These are phyloP conservation scores for Alternaria solani DNA, from an alignment of 2,329 filamentous ascomycete genomes.

Conservation along the genomic window DNA sequence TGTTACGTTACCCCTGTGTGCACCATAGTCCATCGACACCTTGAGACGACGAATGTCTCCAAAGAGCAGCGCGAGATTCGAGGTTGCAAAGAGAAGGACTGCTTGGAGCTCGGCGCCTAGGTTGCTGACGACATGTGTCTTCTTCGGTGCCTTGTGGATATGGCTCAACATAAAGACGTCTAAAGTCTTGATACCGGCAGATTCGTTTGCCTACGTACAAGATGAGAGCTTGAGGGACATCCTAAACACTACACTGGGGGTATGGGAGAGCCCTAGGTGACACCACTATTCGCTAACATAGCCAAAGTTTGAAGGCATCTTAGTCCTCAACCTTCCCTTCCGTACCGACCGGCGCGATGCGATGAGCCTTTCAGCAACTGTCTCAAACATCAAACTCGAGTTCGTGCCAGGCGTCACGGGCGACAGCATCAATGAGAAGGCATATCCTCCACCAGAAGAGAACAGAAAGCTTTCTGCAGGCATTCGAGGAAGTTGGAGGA, in stretches of 20 bases:
- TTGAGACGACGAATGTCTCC: slow-evolving; percentile 35
- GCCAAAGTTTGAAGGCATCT: slow-evolving; percentile 61
- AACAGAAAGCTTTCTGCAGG: slow-evolving; percentile 39
- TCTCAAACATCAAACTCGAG: slow-evolving; percentile 58
- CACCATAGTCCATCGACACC: slow-evolving; percentile 42
- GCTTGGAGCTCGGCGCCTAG: slow-evolving; percentile 35
- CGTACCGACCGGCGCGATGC: slow-evolving; percentile 63
- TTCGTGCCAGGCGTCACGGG: slow-evolving; percentile 60
- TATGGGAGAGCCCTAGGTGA: slow-evolving; percentile 1
- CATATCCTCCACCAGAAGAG: slow-evolving; percentile 40
- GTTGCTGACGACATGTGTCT: slow-evolving; percentile 33
- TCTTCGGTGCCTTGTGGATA: slow-evolving; percentile 33
- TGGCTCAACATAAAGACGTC: slow-evolving; percentile 29
- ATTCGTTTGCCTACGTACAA: slow-evolving; percentile 34
- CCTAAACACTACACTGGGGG: slow-evolving; percentile 39
- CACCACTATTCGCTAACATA: slow-evolving; percentile 3
- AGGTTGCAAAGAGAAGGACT: slow-evolving; percentile 25
- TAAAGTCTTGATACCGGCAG: slow-evolving; percentile 27
- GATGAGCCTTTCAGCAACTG: slow-evolving; percentile 58
- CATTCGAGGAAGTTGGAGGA: slow-evolving; percentile 43
- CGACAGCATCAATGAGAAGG: slow-evolving; percentile 36
- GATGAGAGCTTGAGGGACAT: slow-evolving; percentile 37
- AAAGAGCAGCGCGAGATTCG: slow-evolving; percentile 25
- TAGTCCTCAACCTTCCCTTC: slow-evolving; percentile 62
- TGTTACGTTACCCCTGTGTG: slow-evolving; percentile 21